Evolutionary conservation across 768 basidiomycete genomes (phyloP).

Genomic region (Suillus spraguei): DNA sequence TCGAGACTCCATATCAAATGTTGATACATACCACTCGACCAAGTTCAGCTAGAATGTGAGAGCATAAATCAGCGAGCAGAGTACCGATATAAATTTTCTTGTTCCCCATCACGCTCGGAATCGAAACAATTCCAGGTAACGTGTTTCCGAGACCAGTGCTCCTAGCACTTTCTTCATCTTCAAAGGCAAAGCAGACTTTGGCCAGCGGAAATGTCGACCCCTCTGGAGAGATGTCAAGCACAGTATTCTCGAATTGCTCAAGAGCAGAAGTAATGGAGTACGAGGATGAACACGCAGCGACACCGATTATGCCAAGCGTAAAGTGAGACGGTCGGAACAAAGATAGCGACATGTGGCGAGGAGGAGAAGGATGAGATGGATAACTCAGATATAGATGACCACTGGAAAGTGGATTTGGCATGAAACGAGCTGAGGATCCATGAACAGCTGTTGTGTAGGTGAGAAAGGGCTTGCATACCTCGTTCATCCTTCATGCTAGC

Average conservation of each 20-base stretch:
- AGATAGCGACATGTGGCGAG: conserved; percentile 65
- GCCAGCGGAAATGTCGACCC: conserved; percentile 76
- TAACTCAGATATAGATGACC: conserved; percentile 84
- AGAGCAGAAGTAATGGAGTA: conserved; percentile 55
- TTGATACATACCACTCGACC: conserved; percentile 69
- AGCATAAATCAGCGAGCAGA: conserved; percentile 85
- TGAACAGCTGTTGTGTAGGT: conserved; percentile 9
- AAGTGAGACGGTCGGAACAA: conserved; percentile 82
- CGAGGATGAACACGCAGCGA: conserved; percentile 67
- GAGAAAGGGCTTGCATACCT: conserved; percentile 47
- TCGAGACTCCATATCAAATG: conserved; percentile 8
- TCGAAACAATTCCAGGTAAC: conserved; percentile 68
- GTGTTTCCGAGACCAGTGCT: conserved; percentile 58
- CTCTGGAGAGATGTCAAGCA: conserved; percentile 68
- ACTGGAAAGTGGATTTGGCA: conserved; percentile 73
- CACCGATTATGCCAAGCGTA: conserved; percentile 85
- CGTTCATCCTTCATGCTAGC: conserved; percentile 75
- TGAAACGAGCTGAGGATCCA: conserved; percentile 68
- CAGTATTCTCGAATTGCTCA: conserved; percentile 64
- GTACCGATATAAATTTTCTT: conserved; percentile 88
- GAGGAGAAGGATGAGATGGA: conserved; percentile 72
- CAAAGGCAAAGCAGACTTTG: conserved; percentile 84
- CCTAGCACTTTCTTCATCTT: conserved; percentile 55
- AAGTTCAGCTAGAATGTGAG: conserved; percentile 84
- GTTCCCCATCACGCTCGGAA: conserved; percentile 86